Percentiles rank a stretch among this genome's conserved stretches.
Evolutionary conservation across 2,329 filamentous ascomycete species (phyloP).

Genomic region (Davidsoniella eucalypti): DNA sequence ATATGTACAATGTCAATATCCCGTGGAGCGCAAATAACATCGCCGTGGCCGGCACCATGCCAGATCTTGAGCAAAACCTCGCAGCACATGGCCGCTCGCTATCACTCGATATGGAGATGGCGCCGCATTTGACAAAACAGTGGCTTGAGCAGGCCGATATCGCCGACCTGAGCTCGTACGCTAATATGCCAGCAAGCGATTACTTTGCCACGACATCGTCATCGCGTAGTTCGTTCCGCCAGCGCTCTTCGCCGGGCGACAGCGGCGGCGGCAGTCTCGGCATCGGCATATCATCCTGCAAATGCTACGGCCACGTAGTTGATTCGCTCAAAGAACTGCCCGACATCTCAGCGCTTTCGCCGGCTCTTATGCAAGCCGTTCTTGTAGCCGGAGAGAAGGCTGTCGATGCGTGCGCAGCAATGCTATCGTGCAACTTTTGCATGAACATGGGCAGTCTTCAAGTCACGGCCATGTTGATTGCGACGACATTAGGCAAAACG

Average conservation of each 20-base stretch:
- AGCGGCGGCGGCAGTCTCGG: neutral
- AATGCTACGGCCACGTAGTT: slow-evolving; percentile 16
- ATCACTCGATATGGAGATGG: slow-evolving; percentile 15
- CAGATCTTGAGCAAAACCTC: slow-evolving; percentile 21
- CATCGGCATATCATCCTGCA: neutral
- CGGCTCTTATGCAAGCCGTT: slow-evolving; percentile 28
- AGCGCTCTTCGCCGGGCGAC: neutral
- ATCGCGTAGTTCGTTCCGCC: neutral
- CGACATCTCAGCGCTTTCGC: slow-evolving; percentile 24
- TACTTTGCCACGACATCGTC: neutral
- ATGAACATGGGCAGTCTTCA: slow-evolving; percentile 26
- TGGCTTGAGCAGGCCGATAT: slow-evolving; percentile 17
- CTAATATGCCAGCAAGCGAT: neutral
- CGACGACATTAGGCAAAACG: slow-evolving; percentile 31
- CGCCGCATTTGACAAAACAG: slow-evolving; percentile 12
- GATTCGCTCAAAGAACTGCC: slow-evolving; percentile 31
- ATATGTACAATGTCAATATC: slow-evolving; percentile 23
- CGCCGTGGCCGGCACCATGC: slow-evolving; percentile 8
- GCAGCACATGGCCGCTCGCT: slow-evolving; percentile 21
- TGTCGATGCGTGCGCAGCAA: slow-evolving; percentile 29
- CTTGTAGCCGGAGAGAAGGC: slow-evolving; percentile 30
- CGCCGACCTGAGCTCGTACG: slow-evolving; percentile 4
- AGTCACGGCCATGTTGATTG: slow-evolving; percentile 32
- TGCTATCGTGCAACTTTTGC: slow-evolving; percentile 30
- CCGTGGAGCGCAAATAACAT: slow-evolving; percentile 23